Base-by-base conservation (phyloP, 805 yeast genomes). In the Teunomyces aglyptinius region DNA sequence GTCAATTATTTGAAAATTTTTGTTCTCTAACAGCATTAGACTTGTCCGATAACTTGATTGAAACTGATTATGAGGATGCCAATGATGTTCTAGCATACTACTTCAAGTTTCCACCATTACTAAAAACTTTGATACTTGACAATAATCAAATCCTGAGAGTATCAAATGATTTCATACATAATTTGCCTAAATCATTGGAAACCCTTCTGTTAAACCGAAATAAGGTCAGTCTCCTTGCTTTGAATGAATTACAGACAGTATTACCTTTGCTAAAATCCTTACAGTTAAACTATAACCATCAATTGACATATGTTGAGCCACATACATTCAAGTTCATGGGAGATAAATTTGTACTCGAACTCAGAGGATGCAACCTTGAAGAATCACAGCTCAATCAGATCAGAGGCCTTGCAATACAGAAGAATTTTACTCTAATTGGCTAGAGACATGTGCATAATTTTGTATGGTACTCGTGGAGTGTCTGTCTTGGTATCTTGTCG, bases 101-200 rank as follows among this genome's bases (percentile, higher is more conserved):
- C 27, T 55, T 54, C 47, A 49, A 44, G 29, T 57, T 61, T 57
- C 75, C 75, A 3, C 53, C 60, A 0, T 19, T 13, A 6, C 51
- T 71, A 13, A 49, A 46, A 27, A 22, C 42, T 16, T 50, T 71
- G 15, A 47, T 55, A 19, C 49, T 71, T 29, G 64, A 61, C 32
- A 49, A 51, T 10, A 71, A 71, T 46, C 41, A 45, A 38, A 47
- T 71, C 6, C 43, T 44, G 7, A 44, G 43, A 31, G 26, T 68
- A 1, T 48, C 68, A 1, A 20, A 20, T 8, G 43, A 51, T 1
- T 54, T 63, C 44, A 18, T 68, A 3, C 19, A 44, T 4, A 55
- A 51, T 5, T 53, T 70, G 6, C 75, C 76, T 1, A 35, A 48
- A n/a, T 44, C 62, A 20, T 46, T 71, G 5, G 57, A 61, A 40